These are phyloP conservation scores for Pistacia integerrima DNA, from an alignment of 345 rosid genomes.

Conservation along the genomic window DNA sequence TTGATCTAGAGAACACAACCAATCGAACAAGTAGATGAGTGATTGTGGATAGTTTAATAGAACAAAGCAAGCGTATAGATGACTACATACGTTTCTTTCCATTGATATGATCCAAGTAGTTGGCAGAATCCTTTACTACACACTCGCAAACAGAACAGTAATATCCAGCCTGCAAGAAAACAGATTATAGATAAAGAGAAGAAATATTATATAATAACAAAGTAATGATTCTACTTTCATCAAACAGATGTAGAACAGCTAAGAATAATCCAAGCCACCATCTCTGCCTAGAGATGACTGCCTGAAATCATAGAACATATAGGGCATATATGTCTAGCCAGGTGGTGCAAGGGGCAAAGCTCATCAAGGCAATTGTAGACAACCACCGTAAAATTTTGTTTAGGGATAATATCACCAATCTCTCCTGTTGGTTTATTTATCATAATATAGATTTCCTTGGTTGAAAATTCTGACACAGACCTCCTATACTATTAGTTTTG, in stretches of 20 bases:
- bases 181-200: slow-evolving; percentile 1
- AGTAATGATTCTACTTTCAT: not conserved
- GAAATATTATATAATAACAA: not conserved
- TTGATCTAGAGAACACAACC: slow-evolving; percentile 62
- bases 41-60: slow-evolving; percentile 1
- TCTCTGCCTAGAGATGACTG: not conserved
- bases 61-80: not conserved
- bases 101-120: slow-evolving; percentile 98
- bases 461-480: no score
- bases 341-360: not conserved
- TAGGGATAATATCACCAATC: not conserved
- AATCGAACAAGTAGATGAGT: slow-evolving; percentile 14
- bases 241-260: not conserved
- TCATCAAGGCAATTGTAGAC: not conserved
- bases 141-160: slow-evolving; percentile 94
- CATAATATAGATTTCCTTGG: not conserved
- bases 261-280: not conserved
- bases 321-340: not conserved
- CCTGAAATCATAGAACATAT: not conserved
- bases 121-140: slow-evolving; percentile 98
- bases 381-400: not conserved
- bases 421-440: not conserved
- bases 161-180: slow-evolving; percentile 80
- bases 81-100: slow-evolving; percentile 86
- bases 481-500: not conserved